Base-by-base conservation (phyloP, 768 basidiomycete species). In the Cystofilobasidium bisporidii region DNA sequence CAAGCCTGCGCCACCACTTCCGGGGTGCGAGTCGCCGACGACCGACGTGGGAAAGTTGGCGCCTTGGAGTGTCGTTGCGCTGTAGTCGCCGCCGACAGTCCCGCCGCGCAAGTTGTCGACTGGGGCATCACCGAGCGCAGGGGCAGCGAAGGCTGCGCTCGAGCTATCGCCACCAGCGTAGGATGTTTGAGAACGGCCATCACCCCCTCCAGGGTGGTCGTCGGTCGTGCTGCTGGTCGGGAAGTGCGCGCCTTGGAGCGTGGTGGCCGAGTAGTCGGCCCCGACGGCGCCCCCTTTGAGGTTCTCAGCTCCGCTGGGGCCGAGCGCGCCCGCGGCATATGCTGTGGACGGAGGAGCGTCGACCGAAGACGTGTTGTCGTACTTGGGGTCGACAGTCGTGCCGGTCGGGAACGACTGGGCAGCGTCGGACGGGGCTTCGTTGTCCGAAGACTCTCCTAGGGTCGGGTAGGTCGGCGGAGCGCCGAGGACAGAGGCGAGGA, bases 351-450 rank as follows among this genome's bases (percentile, higher is more conserved):
- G 20, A 17, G 45, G 45, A 6, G 45, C 20, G 20, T 9, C 5
- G n/a, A 48, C 47, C 28, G 53, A 56, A 2, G 53, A 56, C 18
- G 53, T 56, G 30, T 56, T 56, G 53, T 56, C 53, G 53, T 48
- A 48, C 8, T 8, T 11, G 14, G 53, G 30, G 26, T 4, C 15
- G 53, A 32, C 53, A 11, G 30, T 9, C 28, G 53, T 2, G 53
- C 30, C 28, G 30, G 53, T 28, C 2, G 53, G 53, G 53, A 56
- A 56, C 18, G 53, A 9, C 53, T 32, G 26, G 9, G n/a, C 22
- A 6, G 9, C 50, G 28, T 53, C 50, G 24, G 50, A 10, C 18
- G 50, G 6, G 9, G 50, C 50, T 4, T 12, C 50, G 28, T 12
- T 10, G 24, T 43, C 43, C 10, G 20, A 15, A n/a, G 11, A 22